Base-by-base conservation (phyloP, 2,329 filamentous ascomycete species). In the Sclerotinia sclerotiorum region DNA sequence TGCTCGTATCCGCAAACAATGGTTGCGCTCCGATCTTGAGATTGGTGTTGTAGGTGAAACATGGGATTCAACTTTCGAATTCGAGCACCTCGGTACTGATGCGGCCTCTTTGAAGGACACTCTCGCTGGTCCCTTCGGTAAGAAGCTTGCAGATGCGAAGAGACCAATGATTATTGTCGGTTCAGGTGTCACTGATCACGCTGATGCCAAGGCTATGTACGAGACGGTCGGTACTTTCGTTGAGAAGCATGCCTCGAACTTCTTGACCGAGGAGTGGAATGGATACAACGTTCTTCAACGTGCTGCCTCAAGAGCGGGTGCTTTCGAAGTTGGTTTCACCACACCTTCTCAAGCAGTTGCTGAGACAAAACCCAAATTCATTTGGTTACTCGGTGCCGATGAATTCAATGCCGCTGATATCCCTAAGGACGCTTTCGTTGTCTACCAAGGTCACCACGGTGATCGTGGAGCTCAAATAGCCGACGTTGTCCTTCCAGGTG, bases 371-470 rank as follows among this genome's bases (percentile, higher is more conserved):
- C 90, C 95, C 71, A 99, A 98, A 85, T 93, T 99, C 77, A 83
- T 99, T 78, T 99, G 94, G 94, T 89, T 99, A 64, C 88, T 99
- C 64, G 95, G 94, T 74, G 95, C 95, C 39, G 95, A 99, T 79
- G 95, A 99, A 82, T 86, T 98, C 78, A 85, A 85, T 72, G 88
- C 92, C 74, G 85, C 87, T 69, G 93, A 97, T 75, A 92, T 99
- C 69, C 95, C 95, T 76, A 97, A 95, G 84, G 91, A 95, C 73
- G 94, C 95, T 17, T 99, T 98, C 78, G 90, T 99, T 71, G 87
- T 99, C 76, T 99, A 99, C 84, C 95, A 99, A 82, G 95, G 95
- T 73, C 95, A 99, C 81, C 95, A 99, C 80, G 95, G 95, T 81
- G 95, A 99, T 82, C 87, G 87, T 65, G 95, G 94, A 72, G 95